Conservation (phyloP, 202 grass and related monocot species). For the Cymbopogon flexuosus region DNA sequence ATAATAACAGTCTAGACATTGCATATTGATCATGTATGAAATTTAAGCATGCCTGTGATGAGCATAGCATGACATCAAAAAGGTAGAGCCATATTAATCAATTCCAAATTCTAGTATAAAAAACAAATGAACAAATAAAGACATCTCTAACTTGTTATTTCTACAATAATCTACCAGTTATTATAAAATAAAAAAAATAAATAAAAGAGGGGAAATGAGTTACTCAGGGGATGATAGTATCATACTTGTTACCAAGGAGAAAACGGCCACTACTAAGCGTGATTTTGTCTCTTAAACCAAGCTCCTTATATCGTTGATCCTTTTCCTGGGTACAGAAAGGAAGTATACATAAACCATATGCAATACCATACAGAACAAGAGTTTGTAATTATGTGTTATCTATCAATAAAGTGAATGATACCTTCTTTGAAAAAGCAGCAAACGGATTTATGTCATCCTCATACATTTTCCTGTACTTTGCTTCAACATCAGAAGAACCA, state of each 20-base stretch:
- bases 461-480: conserved; percentile 98
- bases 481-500: conserved; percentile 94
- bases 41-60: neutral
- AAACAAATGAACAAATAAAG: neutral
- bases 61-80: neutral
- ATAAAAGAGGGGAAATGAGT: neutral
- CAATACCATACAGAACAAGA: conserved; percentile 10
- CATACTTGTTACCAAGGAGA: conserved; percentile 99
- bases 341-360: conserved; percentile 18
- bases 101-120: neutral
- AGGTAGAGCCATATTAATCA: conserved; percentile 5
- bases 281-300: conserved; percentile 99
- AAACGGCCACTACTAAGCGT: conserved; percentile 97
- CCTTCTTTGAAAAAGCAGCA: conserved; percentile 99
- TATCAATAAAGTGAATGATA: neutral
- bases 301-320: conserved; percentile 98
- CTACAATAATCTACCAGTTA: neutral
- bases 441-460: conserved; percentile 99
- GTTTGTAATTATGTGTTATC: conserved; percentile 1
- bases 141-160: neutral
- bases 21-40: neutral
- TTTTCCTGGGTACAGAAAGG: conserved; percentile 67
- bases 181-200: neutral
- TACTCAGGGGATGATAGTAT: neutral
- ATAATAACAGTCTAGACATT: neutral